Base-by-base conservation (phyloP, 192 early-diverging fungal genomes). In the Linnemannia hyalina region DNA sequence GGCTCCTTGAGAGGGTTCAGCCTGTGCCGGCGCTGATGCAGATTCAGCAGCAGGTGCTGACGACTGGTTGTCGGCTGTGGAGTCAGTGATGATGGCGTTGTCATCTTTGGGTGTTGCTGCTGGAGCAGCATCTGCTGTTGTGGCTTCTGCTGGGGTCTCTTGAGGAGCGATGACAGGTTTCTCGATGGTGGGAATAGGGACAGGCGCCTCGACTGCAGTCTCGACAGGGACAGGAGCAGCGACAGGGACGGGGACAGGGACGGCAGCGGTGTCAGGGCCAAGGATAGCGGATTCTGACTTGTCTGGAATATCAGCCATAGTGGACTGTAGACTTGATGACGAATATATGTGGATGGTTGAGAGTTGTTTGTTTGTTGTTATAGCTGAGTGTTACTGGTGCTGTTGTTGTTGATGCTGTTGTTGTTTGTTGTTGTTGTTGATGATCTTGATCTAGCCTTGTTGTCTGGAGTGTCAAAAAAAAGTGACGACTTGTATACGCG, bases 241-340 rank as follows among this genome's bases (percentile, higher is more conserved):
- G 57, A 72, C 70, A 6, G 41, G 70, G 35, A 68, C 26, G 54
- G 75, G 70, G 0, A 42, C 20, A 41, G 70, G 70, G 38, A 41
- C n/a, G 38, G 35, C 22, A 42, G 23, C 70, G 41, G 26, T 71
- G 70, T 41, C 41, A 42, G 32, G 38, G n/a, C 35, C 44, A n/a
- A 65, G 15, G 47, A 36, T 44, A 22, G 41, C 36, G 20, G 38
- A 29, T 10, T 71, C 70, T 23, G 69, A 73, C 49, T 77, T 82
- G 74, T 76, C 70, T 23, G 80, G 9, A n/a, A 70, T 55, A 42
- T 77, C 75, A 6, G 81, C 49, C 81, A 82, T 76, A 7, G 73
- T 72, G 29, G 47, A 49, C 60, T 29, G 11, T 32, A 9, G 60
- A 65, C 60, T 32, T 65, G 60, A 65, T 65, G 60, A 65, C 60